A percentile compares a stretch with the other conserved stretches of the same genome.
phyloP scores from a whole-genome alignment of 371 early-diverging fungal genomes.

The Batkoa obscura region DNA sequence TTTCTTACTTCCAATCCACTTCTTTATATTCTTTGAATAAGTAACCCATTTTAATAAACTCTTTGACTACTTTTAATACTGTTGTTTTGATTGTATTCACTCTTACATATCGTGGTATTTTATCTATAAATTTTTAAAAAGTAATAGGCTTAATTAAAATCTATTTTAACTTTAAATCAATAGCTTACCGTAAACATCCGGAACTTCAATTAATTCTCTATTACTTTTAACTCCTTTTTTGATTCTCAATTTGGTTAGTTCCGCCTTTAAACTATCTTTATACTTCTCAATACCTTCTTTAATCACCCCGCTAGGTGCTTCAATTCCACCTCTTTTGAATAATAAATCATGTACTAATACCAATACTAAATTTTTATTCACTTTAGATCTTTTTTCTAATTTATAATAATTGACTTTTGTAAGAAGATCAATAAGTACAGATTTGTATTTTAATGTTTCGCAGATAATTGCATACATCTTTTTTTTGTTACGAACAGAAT shows the following conservation, averaged over 20 bases:
- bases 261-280: constrained; percentile 43
- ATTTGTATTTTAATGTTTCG: constrained; percentile 5
- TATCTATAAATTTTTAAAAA: constrained; percentile 10
- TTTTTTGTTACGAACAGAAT: not conserved
- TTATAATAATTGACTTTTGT: constrained; percentile 10
- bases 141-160: not conserved
- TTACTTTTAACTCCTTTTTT: constrained; percentile 35
- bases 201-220: constrained; percentile 46
- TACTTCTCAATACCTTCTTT: not conserved
- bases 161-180: not conserved
- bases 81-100: constrained; percentile 51
- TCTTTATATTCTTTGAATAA: constrained; percentile 19
- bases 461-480: constrained; percentile 3
- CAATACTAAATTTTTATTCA: constrained; percentile 17
- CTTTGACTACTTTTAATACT: constrained; percentile 38
- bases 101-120: constrained; percentile 52
- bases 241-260: constrained; percentile 52
- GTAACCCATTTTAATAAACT: constrained; percentile 40
- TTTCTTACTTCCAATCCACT: constrained; percentile 15
- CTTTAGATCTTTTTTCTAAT: constrained; percentile 21
- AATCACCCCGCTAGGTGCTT: constrained; percentile 18
- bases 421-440: not conserved
- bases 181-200: constrained; percentile 8
- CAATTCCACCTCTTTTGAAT: constrained; percentile 52
- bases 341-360: constrained; percentile 68